Base-by-base conservation (phyloP, 495 filamentous ascomycete genomes). In the Lophiostoma macrostomum region DNA sequence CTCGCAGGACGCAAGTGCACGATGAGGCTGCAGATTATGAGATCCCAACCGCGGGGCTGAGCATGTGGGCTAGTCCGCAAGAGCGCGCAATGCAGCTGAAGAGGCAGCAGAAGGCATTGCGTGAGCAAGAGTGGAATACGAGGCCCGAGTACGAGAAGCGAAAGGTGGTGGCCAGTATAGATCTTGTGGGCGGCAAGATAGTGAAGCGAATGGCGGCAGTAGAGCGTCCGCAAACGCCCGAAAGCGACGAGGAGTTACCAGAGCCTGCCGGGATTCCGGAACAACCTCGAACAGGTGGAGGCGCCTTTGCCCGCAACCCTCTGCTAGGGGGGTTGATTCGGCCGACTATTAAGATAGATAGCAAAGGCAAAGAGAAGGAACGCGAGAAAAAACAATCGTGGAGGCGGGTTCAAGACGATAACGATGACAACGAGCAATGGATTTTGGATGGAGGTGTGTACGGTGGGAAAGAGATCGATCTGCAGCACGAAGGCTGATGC, bases 21-120 rank as follows among this genome's bases (percentile, higher is more conserved):
- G 93, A 98, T 67, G 91, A 98, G 67, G 91, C 89, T 1, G 85
- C 91, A 0, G 93, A 98, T 61, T 97, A 93, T 56, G 93, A 97
- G 44, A 86, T 83, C 0, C 79, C 85, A 0, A 73, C 73, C 28
- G 74, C 79, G 34, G 84, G 76, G 24, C 76, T 82, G 3, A 91
- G 80, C 53, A 81, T 91, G 65, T 98, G 93, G 93, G 87, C 88
- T 40, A 89, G 77, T 12, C 90, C 93, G 0, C 82, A 85, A 49
- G 90, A 98, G 67, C 76, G 94, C 30, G 93, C 94, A 0, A 71
- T 84, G 31, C 88, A 94, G 60, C 68, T 98, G 50, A 96, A 95
- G 69, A 80, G 80, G 55, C 93, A 98, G 74, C 93, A 97, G 69
- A 89, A 87, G 62, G 75, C 91, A 4, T 65, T 95, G 61, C 69